These are phyloP conservation scores for Camillea tinctor DNA, from an alignment of 2,329 filamentous ascomycete genomes.

Conservation along the genomic window DNA sequence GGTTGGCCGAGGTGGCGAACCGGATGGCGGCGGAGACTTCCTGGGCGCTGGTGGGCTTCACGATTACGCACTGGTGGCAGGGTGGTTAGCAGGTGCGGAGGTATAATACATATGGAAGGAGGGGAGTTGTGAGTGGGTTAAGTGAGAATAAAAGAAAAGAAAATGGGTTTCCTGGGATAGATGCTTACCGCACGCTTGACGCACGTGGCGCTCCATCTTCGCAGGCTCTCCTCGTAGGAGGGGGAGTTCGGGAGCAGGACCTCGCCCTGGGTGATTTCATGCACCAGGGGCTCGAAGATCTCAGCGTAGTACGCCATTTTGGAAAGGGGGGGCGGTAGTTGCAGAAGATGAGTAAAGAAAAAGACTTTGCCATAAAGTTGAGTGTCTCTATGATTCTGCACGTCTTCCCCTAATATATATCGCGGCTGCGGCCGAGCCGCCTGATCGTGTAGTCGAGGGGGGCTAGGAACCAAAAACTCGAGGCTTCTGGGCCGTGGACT, in stretches of 20 bases:
- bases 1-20: constrained; percentile 41
- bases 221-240: constrained; percentile 35
- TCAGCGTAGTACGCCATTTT: not conserved
- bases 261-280: constrained; percentile 17
- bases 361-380: not conserved
- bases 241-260: constrained; percentile 34
- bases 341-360: not conserved
- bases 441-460: not conserved
- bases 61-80: constrained; percentile 40
- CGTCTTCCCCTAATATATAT: not conserved
- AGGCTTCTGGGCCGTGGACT: not conserved
- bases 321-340: not conserved
- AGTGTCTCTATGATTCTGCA: not conserved
- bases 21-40: constrained; percentile 34
- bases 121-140: too few species aligned
- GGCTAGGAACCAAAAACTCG: not conserved
- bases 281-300: constrained; percentile 5
- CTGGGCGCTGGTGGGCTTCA: constrained; percentile 42
- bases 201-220: constrained; percentile 38
- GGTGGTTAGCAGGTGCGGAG: not conserved
- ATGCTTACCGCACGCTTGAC: constrained; percentile 33
- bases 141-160: too few species aligned
- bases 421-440: not conserved
- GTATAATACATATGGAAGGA: too few species aligned
- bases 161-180: too few species aligned